Percentiles rank a stretch among this genome's conserved stretches.
These are phyloP conservation scores for Monosporascus ibericus DNA, from an alignment of 2,329 filamentous ascomycete species.

Conservation along the genomic window DNA sequence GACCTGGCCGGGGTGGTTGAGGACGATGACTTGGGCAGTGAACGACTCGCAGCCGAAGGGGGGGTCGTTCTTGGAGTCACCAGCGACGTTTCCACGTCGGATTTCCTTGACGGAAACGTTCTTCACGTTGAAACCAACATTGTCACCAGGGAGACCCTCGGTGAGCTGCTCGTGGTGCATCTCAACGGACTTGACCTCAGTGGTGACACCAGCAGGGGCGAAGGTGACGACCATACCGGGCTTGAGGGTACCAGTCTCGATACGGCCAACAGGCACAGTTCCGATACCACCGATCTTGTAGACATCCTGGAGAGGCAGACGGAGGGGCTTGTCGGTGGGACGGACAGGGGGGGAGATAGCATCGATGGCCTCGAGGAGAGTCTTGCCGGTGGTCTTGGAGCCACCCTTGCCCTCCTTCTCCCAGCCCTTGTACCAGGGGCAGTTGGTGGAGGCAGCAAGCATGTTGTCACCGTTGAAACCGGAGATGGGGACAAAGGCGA, in stretches of 20 bases:
- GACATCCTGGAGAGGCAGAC: slow-evolving; percentile 99
- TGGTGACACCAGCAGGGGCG: slow-evolving; percentile 97
- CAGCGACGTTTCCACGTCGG: slow-evolving; percentile 98
- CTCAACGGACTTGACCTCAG: slow-evolving; percentile 99
- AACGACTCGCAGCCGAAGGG: slow-evolving; percentile 84
- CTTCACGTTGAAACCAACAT: slow-evolving; percentile 99
- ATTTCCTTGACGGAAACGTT: slow-evolving; percentile 99
- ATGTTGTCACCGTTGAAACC: slow-evolving; percentile 99
- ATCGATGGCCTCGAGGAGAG: slow-evolving; percentile 98
- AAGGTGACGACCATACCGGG: slow-evolving; percentile 94
- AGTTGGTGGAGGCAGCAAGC: slow-evolving; percentile 83
- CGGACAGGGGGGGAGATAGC: slow-evolving; percentile 87
- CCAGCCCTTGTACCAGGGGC: slow-evolving; percentile 99
- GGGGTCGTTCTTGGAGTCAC: slow-evolving; percentile 99
- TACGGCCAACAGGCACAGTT: slow-evolving; percentile 99
- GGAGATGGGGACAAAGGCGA: slow-evolving; percentile 99
- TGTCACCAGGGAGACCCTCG: slow-evolving; percentile 97
- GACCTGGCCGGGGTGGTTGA: slow-evolving; percentile 99
- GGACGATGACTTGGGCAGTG: slow-evolving; percentile 99
- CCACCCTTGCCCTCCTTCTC: slow-evolving; percentile 86
- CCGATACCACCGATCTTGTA: slow-evolving; percentile 99
- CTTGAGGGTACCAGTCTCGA: slow-evolving; percentile 98
- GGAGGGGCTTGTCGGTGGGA: slow-evolving; percentile 98
- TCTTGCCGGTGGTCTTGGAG: slow-evolving; percentile 81
- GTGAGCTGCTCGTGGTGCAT: slow-evolving; percentile 99